Evolutionary conservation across 768 basidiomycete genomes (phyloP).

Genomic region (Lentinula edodes): DNA sequence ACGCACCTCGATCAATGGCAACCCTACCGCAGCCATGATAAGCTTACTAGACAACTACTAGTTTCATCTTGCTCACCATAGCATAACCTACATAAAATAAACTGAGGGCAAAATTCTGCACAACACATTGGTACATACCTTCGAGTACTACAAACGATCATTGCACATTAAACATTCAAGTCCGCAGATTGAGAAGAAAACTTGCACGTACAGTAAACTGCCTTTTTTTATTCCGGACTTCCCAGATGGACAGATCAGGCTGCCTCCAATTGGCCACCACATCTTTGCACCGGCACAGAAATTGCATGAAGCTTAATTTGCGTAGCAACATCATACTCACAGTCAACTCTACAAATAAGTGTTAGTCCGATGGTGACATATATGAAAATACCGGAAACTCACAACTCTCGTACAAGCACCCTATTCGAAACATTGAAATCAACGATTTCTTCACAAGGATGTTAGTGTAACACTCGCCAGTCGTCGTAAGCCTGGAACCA

Average conservation of each 20-base stretch:
- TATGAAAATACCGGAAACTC: slow-evolving; percentile 23
- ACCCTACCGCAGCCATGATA: slow-evolving; percentile 50
- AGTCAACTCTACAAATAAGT: slow-evolving; percentile 54
- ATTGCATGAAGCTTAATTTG: neutral
- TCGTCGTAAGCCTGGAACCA: slow-evolving; percentile 47
- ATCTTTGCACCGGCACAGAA: slow-evolving; percentile 29
- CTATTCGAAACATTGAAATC: slow-evolving; percentile 23
- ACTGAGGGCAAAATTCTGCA: too few species aligned
- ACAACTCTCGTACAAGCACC: slow-evolving; percentile 74
- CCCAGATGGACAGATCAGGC: slow-evolving; percentile 91
- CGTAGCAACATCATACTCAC: slow-evolving; percentile 30
- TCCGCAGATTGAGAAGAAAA: neutral
- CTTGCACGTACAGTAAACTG: slow-evolving; percentile 68
- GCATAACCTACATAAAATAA: slow-evolving; percentile 60
- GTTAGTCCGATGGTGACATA: neutral
- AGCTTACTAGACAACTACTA: neutral
- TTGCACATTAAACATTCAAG: neutral
- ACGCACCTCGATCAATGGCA: slow-evolving; percentile 80
- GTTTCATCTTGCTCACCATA: slow-evolving; percentile 48
- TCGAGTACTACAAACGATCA: slow-evolving; percentile 55
- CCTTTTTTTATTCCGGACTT: slow-evolving; percentile 80
- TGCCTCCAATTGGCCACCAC: slow-evolving; percentile 69
- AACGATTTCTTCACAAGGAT: neutral
- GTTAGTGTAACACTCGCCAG: slow-evolving; percentile 32
- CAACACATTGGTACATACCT: slow-evolving; percentile 36